Percentiles rank a stretch among this genome's conserved stretches.
phyloP scores from a whole-genome alignment of 176 grass and related monocot genomes.

The Oryza officinalis region DNA sequence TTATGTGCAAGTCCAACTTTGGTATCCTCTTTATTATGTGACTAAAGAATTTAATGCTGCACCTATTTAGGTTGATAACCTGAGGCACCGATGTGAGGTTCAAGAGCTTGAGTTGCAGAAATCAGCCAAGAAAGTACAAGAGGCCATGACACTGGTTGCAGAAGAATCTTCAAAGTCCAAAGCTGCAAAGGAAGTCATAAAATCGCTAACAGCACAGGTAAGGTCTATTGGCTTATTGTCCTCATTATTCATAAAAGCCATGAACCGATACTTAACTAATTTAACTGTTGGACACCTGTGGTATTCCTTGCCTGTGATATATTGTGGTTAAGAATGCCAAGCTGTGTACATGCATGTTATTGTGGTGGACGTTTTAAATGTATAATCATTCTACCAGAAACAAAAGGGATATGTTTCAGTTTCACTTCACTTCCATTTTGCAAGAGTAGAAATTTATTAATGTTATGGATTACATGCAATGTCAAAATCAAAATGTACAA shows the following conservation, averaged over 20 bases:
- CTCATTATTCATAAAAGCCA: conserved; percentile 13
- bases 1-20: not conserved
- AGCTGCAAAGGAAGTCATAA: conserved; percentile 98
- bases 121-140: conserved; percentile 85
- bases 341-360: not conserved
- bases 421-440: conserved; percentile 21
- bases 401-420: not conserved
- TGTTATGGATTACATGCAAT: not conserved
- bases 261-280: not conserved
- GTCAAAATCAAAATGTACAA: not conserved
- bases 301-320: not conserved
- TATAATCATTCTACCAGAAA: conserved; percentile 6
- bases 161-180: conserved; percentile 98
- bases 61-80: conserved; percentile 73
- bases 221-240: conserved; percentile 23
- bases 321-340: not conserved
- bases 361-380: conserved; percentile 1
- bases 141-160: conserved; percentile 66
- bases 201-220: conserved; percentile 87
- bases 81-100: conserved; percentile 68
- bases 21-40: not conserved
- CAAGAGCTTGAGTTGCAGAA: conserved; percentile 88
- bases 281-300: not conserved
- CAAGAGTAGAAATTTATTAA: not conserved
- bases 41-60: conserved; percentile 11